Evolutionary conservation across 345 rosid genomes (phyloP).

Genomic region (Syzygium aqueum): DNA sequence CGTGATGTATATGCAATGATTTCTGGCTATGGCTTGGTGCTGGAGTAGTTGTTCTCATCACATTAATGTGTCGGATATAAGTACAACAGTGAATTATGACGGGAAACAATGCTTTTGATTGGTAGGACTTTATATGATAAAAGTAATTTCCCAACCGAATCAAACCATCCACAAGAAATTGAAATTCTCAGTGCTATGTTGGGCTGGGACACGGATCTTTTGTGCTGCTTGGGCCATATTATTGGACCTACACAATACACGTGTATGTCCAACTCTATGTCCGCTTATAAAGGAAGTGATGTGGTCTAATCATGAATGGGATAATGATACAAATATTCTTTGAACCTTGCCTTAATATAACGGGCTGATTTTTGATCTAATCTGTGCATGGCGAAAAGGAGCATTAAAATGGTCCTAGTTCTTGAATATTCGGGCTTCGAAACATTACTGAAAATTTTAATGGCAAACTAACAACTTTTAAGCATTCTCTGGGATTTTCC

Average conservation of each 20-base stretch:
- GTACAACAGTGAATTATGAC: neutral
- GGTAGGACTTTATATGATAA: neutral
- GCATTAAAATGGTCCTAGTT: accelerated
- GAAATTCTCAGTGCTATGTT: neutral
- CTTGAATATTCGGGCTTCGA: neutral
- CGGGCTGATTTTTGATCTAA: neutral
- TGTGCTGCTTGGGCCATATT: neutral
- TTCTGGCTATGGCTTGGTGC: neutral
- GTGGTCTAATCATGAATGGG: neutral
- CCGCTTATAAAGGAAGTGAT: neutral
- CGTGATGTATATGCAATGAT: neutral
- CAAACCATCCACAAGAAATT: too few relatives aligned
- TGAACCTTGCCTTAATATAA: neutral
- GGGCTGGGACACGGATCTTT: neutral
- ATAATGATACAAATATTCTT: too few relatives aligned
- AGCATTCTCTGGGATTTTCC: neutral
- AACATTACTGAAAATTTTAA: neutral
- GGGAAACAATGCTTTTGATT: neutral
- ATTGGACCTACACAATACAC: neutral
- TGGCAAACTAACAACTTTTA: neutral
- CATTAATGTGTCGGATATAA: too few relatives aligned
- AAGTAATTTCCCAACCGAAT: neutral
- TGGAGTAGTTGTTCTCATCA: neutral
- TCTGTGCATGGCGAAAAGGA: neutral
- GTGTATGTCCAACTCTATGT: neutral